phyloP scores from a whole-genome alignment of 1,284 basidiomycete genomes.

The Retiboletus flavoniger region DNA sequence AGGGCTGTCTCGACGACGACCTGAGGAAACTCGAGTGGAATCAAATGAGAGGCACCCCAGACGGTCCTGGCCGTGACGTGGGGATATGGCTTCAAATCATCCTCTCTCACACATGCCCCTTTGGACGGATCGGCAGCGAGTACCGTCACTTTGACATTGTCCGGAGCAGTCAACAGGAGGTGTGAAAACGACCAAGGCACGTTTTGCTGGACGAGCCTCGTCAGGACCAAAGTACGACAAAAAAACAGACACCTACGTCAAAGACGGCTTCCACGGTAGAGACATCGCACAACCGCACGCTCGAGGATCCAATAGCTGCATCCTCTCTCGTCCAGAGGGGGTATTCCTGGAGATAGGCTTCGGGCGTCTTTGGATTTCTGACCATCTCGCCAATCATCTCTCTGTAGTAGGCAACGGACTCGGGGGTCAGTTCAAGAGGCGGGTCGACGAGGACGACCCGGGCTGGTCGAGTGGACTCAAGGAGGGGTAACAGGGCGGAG shows the following conservation, averaged over 20 bases:
- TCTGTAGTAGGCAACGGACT: background rate
- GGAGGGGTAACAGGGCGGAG: constrained; percentile 1
- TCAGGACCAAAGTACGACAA: background rate
- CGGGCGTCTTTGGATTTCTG: background rate
- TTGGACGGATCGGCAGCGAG: constrained; percentile 18
- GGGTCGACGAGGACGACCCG: constrained; percentile 18
- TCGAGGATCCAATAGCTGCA: background rate
- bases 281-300: constrained; percentile 3
- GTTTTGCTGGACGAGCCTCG: background rate
- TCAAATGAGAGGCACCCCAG: constrained; percentile 12
- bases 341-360: background rate
- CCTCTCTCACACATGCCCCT: constrained; percentile 1
- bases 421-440: constrained; percentile 4
- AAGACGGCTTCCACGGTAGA: background rate
- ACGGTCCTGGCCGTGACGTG: constrained; percentile 9
- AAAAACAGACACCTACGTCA: constrained; percentile 5
- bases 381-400: accelerated
- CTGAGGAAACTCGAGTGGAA: constrained; percentile 9
- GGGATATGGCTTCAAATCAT: constrained; percentile 12
- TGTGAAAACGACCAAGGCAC: constrained; percentile 15
- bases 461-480: constrained; percentile 4
- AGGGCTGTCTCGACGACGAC: constrained; percentile 7
- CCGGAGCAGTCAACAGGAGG: constrained; percentile 2
- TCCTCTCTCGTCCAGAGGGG: constrained; percentile 1
- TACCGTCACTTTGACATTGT: constrained; percentile 14